Conservation (phyloP, 176 grass and related monocot genomes). For the Microstegium vimineum region DNA sequence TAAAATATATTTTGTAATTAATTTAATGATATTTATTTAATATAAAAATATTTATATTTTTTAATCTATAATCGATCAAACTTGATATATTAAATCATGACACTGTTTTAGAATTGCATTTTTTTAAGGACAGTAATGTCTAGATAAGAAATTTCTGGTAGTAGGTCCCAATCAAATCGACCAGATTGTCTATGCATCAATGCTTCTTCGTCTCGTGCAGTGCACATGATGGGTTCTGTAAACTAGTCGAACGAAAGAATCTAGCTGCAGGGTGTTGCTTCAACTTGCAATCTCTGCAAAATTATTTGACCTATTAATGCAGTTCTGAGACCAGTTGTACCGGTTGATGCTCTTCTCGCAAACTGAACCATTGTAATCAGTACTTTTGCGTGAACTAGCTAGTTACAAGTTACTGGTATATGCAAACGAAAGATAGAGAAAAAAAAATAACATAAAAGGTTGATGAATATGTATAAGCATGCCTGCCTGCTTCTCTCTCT, state of each 20-base stretch:
- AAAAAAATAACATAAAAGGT: background rate
- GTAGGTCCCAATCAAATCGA: conserved; percentile 15
- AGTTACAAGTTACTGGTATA: background rate
- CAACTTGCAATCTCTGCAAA: conserved; percentile 33
- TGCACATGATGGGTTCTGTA: conserved; percentile 53
- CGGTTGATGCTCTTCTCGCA: conserved; percentile 34
- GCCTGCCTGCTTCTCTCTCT: no score
- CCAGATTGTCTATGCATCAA: conserved; percentile 26
- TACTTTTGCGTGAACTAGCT: background rate
- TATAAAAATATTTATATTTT: no score
- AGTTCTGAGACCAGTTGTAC: conserved; percentile 25
- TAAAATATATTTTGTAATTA: no score
- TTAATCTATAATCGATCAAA: no score
- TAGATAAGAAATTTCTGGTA: conserved; percentile 11
- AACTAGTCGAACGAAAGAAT: conserved; percentile 42
- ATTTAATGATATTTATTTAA: no score
- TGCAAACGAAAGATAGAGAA: background rate
- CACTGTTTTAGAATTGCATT: no score
- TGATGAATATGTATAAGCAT: background rate
- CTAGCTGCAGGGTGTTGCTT: conserved; percentile 21
- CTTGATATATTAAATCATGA: no score
- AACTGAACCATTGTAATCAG: background rate
- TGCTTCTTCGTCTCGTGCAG: conserved; percentile 54
- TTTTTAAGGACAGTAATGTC: no score
- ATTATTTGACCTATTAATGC: conserved; percentile 43